phyloP scores from a whole-genome alignment of 192 early-diverging fungal species.

The Podochytrium sp. region DNA sequence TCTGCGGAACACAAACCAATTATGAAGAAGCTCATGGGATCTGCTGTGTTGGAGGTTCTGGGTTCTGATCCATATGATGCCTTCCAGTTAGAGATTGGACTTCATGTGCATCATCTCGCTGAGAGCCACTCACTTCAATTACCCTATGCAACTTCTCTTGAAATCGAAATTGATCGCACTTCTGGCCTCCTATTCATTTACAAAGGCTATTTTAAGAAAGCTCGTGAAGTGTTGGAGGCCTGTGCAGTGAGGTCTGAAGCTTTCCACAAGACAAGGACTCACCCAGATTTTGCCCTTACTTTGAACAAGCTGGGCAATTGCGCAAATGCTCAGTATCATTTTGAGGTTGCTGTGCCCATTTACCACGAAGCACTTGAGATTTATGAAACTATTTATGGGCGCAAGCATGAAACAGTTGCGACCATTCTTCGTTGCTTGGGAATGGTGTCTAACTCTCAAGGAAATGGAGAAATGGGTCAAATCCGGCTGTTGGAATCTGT shows the following conservation, averaged over 20 bases:
- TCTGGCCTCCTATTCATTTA: slow-evolving; percentile 5
- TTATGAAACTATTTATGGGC: slow-evolving; percentile 21
- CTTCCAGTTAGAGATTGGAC: not conserved
- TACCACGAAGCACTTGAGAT: slow-evolving; percentile 17
- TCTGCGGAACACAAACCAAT: not conserved
- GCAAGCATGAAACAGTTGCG: slow-evolving; percentile 20
- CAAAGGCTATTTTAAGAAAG: not conserved
- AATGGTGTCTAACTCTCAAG: slow-evolving; percentile 28
- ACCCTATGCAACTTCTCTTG: not conserved
- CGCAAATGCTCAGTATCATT: not conserved
- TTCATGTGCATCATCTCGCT: not conserved
- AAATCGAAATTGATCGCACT: not conserved
- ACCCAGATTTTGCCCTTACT: not conserved
- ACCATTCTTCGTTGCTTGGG: slow-evolving; percentile 19
- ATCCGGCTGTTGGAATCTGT: not conserved
- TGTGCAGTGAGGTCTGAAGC: not conserved
- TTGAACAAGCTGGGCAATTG: slow-evolving; percentile 10
- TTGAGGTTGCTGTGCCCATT: not conserved
- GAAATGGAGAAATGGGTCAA: not conserved
- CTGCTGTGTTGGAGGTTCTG: not conserved
- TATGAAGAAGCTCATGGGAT: not conserved
- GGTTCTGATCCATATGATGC: not conserved
- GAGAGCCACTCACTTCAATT: not conserved
- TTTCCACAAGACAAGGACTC: slow-evolving; percentile 9
- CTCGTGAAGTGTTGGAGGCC: not conserved